A percentile compares a stretch with the other conserved stretches of the same genome.
These are phyloP conservation scores for Thraustochytrium sp. DNA, from an alignment of 352 stramenopile species.

Conservation along the genomic window DNA sequence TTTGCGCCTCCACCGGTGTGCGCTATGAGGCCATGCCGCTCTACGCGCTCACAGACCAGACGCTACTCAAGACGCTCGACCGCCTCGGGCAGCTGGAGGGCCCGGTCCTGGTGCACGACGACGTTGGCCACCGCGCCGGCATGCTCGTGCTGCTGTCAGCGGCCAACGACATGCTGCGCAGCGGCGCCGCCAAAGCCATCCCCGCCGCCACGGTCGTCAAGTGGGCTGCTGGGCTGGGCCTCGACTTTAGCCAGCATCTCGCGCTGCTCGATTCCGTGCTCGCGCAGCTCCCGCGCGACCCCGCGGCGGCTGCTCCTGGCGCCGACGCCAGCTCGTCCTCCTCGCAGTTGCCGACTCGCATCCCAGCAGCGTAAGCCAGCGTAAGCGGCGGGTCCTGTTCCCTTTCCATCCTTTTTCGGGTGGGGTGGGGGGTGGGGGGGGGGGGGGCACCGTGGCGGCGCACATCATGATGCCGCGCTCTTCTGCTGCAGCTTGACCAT, in stretches of 20 bases:
- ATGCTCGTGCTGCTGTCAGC: slow-evolving; percentile 1
- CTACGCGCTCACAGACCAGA: background rate
- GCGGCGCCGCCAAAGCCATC: background rate
- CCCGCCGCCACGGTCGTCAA: background rate
- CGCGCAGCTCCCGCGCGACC: background rate
- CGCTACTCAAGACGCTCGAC: background rate
- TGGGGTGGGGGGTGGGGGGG: too few relatives aligned
- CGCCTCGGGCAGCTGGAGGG: background rate
- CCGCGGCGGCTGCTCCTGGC: too few relatives aligned
- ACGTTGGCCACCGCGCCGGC: slow-evolving; percentile 6
- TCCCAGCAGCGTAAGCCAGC: too few relatives aligned
- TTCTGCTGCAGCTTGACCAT: too few relatives aligned
- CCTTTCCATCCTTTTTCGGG: too few relatives aligned
- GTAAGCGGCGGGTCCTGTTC: too few relatives aligned
- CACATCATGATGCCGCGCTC: too few relatives aligned
- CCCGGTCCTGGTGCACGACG: slow-evolving; percentile 23
- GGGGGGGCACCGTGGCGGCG: too few relatives aligned
- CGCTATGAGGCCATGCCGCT: background rate
- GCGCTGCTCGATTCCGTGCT: background rate
- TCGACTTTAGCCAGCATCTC: background rate
- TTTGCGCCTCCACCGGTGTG: background rate
- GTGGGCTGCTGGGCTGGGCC: background rate
- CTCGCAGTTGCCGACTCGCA: too few relatives aligned
- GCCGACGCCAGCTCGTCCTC: too few relatives aligned
- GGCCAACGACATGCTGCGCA: background rate